Conservation (phyloP, 2,329 filamentous ascomycete species). For the Colletotrichum shisoi region DNA sequence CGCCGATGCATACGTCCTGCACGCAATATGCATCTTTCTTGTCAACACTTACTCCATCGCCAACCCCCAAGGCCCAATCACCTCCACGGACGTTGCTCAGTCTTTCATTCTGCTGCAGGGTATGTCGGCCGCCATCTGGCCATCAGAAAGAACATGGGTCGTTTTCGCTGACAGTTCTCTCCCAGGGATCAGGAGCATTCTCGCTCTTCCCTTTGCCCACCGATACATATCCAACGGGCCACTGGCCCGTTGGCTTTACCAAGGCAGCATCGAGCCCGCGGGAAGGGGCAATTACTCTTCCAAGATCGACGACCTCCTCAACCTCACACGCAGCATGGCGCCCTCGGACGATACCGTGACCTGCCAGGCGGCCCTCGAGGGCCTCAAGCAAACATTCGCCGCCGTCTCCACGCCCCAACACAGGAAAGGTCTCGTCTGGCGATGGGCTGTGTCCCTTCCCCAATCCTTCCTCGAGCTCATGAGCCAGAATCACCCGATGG, state of each 20-base stretch:
- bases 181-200: constrained; percentile 38
- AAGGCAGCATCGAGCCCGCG: constrained; percentile 29
- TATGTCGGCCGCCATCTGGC: not conserved
- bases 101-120: constrained; percentile 41
- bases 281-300: constrained; percentile 18
- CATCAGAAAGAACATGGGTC: too few relatives aligned
- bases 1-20: constrained; percentile 41
- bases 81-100: constrained; percentile 38
- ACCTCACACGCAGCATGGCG: constrained; percentile 34
- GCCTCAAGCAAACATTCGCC: constrained; percentile 33
- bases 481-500: constrained; percentile 36
- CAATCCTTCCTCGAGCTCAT: constrained; percentile 39
- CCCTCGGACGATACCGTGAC: constrained; percentile 32
- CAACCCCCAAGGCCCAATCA: constrained; percentile 25
- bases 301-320: constrained; percentile 34
- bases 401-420: constrained; percentile 23
- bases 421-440: constrained; percentile 37
- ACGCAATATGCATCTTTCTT: constrained; percentile 41
- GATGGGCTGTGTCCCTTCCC: constrained; percentile 40
- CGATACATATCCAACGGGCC: constrained; percentile 31
- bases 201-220: constrained; percentile 30
- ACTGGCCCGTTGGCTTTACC: constrained; percentile 34
- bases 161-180: not conserved
- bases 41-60: constrained; percentile 40
- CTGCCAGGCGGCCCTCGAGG: constrained; percentile 34